Percentiles rank a stretch among this genome's conserved stretches.
Evolutionary conservation across 2,329 filamentous ascomycete genomes (phyloP).

Genomic region (Paracorniculantispora psalliotae): DNA sequence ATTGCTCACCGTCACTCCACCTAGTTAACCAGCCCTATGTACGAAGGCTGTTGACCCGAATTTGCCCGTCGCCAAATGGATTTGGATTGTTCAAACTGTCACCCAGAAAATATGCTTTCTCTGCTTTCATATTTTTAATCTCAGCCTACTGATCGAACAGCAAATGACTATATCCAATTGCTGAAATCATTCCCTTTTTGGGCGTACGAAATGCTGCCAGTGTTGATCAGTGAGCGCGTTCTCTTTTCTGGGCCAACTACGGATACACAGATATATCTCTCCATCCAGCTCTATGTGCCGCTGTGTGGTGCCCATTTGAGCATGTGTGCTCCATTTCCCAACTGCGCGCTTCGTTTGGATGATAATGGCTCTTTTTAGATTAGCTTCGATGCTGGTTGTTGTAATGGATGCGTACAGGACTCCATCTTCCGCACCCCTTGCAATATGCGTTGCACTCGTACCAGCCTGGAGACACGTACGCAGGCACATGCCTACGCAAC

Average conservation of each 20-base stretch:
- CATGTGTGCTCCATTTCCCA: neutral
- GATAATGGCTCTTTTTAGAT: neutral
- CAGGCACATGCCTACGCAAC: neutral
- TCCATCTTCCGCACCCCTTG: neutral
- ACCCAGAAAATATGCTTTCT: no score
- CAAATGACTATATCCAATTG: no score
- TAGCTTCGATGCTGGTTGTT: neutral
- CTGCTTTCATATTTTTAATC: no score
- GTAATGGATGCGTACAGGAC: neutral
- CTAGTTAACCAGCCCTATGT: slow-evolving; percentile 4
- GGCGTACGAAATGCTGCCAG: neutral
- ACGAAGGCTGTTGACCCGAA: neutral
- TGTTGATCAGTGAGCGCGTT: neutral
- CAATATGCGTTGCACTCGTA: neutral
- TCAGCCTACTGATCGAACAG: no score
- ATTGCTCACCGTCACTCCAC: neutral
- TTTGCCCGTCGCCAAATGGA: neutral
- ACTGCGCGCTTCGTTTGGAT: neutral
- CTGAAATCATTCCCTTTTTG: neutral
- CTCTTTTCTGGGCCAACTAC: neutral
- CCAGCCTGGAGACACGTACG: neutral
- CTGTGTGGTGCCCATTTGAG: neutral
- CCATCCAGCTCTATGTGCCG: neutral
- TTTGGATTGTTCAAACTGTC: neutral
- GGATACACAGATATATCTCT: no score